These are phyloP conservation scores for Cutaneotrichosporon sp. DNA, from an alignment of 1,284 basidiomycete species.

Conservation along the genomic window DNA sequence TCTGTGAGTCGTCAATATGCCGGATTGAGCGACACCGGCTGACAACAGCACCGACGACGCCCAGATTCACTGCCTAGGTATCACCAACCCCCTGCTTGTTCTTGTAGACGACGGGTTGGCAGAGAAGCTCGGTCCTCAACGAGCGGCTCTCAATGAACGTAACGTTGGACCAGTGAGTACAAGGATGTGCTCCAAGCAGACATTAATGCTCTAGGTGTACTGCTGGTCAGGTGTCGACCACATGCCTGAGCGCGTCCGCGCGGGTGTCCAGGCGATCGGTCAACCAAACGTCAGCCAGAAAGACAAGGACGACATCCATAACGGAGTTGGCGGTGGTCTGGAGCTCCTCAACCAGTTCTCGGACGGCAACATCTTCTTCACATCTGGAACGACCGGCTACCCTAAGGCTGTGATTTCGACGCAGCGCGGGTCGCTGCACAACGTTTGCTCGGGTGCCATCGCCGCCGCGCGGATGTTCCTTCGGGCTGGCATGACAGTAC, in stretches of 20 bases:
- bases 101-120: slow-evolving; percentile 33
- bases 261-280: background rate
- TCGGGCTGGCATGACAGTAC: background rate
- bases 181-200: too few species aligned
- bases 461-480: background rate
- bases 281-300: background rate
- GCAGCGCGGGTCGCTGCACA: slow-evolving; percentile 21
- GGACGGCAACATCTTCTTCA: slow-evolving; percentile 42
- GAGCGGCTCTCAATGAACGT: background rate
- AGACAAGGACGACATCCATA: background rate
- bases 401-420: slow-evolving; percentile 43
- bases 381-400: slow-evolving; percentile 16
- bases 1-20: slow-evolving; percentile 23
- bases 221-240: slow-evolving; percentile 7
- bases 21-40: background rate
- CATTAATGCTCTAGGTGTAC: too few species aligned
- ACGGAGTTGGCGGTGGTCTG: slow-evolving; percentile 9
- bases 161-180: background rate
- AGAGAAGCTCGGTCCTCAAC: slow-evolving; percentile 19
- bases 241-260: background rate
- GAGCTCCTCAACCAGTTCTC: slow-evolving; percentile 30
- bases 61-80: slow-evolving; percentile 25
- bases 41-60: slow-evolving; percentile 1
- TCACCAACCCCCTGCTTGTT: slow-evolving; percentile 27
- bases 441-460: slow-evolving; percentile 7